Evolutionary conservation across 108 stramenopile species (phyloP).

Genomic region (Aureococcus anophagefferens): DNA sequence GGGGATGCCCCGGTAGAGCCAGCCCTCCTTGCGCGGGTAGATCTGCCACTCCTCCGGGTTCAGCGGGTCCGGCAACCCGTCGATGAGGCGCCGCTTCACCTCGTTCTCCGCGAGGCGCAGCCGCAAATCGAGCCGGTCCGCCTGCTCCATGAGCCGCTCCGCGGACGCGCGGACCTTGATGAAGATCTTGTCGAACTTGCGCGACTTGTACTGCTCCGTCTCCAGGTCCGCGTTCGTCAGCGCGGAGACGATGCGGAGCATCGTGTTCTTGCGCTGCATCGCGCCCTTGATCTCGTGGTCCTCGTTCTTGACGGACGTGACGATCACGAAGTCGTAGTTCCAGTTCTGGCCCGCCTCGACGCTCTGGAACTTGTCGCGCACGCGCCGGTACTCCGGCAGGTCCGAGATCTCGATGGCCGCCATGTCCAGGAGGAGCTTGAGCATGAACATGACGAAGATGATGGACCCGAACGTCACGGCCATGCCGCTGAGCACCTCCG

Average conservation of each 20-base stretch:
- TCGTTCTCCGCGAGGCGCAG: neutral
- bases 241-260: neutral
- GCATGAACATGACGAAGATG: no score
- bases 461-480: no score
- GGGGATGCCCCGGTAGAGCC: neutral
- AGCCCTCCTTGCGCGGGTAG: slow-evolving; percentile 1
- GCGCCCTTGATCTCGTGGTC: neutral
- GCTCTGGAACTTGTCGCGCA: neutral
- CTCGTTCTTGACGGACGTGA: neutral
- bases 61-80: neutral
- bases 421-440: no score
- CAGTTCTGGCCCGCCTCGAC: neutral
- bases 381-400: no score
- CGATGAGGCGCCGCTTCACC: neutral
- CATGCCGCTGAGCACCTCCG: no score
- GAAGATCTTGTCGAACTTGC: slow-evolving; percentile 17
- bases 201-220: slow-evolving; percentile 3
- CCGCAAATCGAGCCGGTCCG: slow-evolving; percentile 17
- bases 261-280: neutral
- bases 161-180: slow-evolving; percentile 30
- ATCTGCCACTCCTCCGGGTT: neutral
- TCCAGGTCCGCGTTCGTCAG: slow-evolving; percentile 11
- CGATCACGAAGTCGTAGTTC: neutral
- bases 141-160: slow-evolving; percentile 25
- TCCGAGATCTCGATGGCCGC: no score